Percentiles rank a stretch among this genome's conserved stretches.
Evolutionary conservation across 495 filamentous ascomycete genomes (phyloP).

Genomic region (Talaromyces trachyspermus): DNA sequence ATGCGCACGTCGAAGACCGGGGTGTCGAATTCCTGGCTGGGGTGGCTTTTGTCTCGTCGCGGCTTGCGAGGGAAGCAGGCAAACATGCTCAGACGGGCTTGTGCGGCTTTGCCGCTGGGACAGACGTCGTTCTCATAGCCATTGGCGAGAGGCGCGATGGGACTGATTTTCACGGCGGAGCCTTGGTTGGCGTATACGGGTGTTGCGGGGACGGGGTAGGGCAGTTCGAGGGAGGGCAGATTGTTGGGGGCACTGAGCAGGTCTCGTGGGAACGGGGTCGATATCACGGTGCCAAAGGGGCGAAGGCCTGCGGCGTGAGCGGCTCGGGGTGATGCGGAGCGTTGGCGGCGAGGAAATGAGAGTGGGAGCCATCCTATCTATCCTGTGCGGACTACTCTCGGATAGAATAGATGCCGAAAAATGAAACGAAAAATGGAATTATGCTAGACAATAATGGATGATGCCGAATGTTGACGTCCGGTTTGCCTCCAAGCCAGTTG

Average conservation of each 20-base stretch:
- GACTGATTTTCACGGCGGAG: conserved; percentile 76
- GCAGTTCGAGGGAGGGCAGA: conserved; percentile 32
- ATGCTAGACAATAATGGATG: no score
- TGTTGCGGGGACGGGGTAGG: conserved; percentile 15
- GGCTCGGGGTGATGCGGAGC: conserved; percentile 42
- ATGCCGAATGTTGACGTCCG: no score
- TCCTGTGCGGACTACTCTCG: no score
- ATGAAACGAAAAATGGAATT: no score
- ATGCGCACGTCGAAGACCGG: conserved; percentile 59
- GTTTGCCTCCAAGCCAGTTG: no score
- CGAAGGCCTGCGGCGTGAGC: conserved; percentile 60
- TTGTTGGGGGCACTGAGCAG: conserved; percentile 37
- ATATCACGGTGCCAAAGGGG: conserved; percentile 77
- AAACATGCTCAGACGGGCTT: conserved; percentile 78
- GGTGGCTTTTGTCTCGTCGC: conserved; percentile 18
- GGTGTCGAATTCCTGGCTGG: not conserved
- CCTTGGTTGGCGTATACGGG: conserved; percentile 69
- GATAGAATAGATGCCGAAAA: no score
- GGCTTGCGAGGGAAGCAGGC: conserved; percentile 66
- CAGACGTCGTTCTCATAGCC: conserved; percentile 53
- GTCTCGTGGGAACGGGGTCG: conserved; percentile 55
- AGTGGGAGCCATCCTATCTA: conserved; percentile 23
- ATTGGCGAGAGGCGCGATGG: conserved; percentile 64
- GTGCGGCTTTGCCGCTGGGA: conserved; percentile 52
- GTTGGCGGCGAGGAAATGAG: conserved; percentile 19